Evolutionary conservation across 345 rosid species (phyloP).

Genomic region (Eucalyptus brandiana): DNA sequence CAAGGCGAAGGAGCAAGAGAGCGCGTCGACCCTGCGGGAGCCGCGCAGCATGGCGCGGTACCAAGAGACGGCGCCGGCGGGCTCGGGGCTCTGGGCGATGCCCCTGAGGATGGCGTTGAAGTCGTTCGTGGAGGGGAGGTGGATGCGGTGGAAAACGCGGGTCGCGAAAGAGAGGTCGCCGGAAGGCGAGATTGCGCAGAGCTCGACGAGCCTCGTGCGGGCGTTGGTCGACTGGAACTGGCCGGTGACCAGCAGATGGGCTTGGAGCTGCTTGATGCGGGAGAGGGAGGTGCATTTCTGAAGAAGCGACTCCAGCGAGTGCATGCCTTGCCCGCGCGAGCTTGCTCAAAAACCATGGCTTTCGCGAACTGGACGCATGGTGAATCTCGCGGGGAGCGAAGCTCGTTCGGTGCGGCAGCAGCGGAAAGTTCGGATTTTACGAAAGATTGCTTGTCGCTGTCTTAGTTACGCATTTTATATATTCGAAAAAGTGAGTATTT

Average conservation of each 20-base stretch:
- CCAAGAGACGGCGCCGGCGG: slow-evolving; percentile 44
- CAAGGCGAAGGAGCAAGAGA: slow-evolving; percentile 68
- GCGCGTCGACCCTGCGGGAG: slow-evolving; percentile 46
- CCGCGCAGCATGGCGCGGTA: slow-evolving; percentile 34
- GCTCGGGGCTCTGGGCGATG: slow-evolving; percentile 36
- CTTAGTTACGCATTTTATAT: background rate
- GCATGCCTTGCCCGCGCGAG: background rate
- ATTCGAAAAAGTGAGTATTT: background rate
- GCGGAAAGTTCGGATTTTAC: background rate
- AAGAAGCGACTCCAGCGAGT: slow-evolving; percentile 7
- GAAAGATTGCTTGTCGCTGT: background rate
- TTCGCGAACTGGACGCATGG: background rate
- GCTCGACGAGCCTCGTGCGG: slow-evolving; percentile 73
- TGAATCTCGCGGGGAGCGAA: background rate
- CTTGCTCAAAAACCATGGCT: background rate
- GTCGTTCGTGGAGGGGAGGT: slow-evolving; percentile 60
- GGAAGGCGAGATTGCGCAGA: slow-evolving; percentile 46
- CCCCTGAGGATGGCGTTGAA: slow-evolving; percentile 88
- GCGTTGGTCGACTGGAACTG: slow-evolving; percentile 26
- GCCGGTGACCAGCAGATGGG: slow-evolving; percentile 48
- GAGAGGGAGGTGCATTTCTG: slow-evolving; percentile 25
- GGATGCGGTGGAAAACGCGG: slow-evolving; percentile 28
- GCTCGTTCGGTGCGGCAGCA: background rate
- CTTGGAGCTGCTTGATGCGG: slow-evolving; percentile 60
- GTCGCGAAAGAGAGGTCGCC: slow-evolving; percentile 50